Conservation (phyloP, 1,139 yeast species). For the Cylindricascospora bacillispora region DNA sequence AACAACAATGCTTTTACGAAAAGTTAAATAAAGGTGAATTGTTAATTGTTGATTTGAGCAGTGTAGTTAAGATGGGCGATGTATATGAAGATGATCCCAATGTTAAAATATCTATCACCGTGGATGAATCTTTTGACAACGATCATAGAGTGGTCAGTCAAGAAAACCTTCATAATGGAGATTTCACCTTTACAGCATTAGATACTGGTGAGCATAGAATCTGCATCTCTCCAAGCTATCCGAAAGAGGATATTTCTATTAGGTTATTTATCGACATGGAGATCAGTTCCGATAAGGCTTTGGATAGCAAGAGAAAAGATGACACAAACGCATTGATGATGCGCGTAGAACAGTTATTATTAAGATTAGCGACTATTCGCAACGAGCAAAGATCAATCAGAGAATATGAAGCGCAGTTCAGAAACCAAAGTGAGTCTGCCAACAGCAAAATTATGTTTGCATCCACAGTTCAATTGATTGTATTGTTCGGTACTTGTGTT, state of each 20-base stretch:
- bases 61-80: slow-evolving; percentile 24
- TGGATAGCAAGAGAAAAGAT: slow-evolving; percentile 36
- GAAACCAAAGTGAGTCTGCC: slow-evolving; percentile 43
- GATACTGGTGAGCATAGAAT: slow-evolving; percentile 52
- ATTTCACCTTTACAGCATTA: slow-evolving; percentile 47
- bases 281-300: slow-evolving; percentile 34
- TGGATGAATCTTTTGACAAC: slow-evolving; percentile 45
- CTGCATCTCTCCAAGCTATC: slow-evolving; percentile 43
- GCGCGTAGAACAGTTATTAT: slow-evolving; percentile 33
- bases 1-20: slow-evolving; percentile 39
- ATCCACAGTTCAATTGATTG: slow-evolving; percentile 40
- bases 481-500: slow-evolving; percentile 37
- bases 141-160: slow-evolving; percentile 47
- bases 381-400: slow-evolving; percentile 42
- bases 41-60: slow-evolving; percentile 35
- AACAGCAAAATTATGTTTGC: slow-evolving; percentile 41
- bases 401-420: slow-evolving; percentile 39
- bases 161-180: slow-evolving; percentile 38
- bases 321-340: slow-evolving; percentile 32
- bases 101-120: slow-evolving; percentile 31
- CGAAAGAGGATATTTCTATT: slow-evolving; percentile 30
- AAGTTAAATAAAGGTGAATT: slow-evolving; percentile 39
- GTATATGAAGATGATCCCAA: slow-evolving; percentile 28
- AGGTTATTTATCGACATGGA: slow-evolving; percentile 37
- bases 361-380: slow-evolving; percentile 36